These are phyloP conservation scores for Tylopilus intermedius DNA, from an alignment of 768 basidiomycete genomes.

Conservation along the genomic window DNA sequence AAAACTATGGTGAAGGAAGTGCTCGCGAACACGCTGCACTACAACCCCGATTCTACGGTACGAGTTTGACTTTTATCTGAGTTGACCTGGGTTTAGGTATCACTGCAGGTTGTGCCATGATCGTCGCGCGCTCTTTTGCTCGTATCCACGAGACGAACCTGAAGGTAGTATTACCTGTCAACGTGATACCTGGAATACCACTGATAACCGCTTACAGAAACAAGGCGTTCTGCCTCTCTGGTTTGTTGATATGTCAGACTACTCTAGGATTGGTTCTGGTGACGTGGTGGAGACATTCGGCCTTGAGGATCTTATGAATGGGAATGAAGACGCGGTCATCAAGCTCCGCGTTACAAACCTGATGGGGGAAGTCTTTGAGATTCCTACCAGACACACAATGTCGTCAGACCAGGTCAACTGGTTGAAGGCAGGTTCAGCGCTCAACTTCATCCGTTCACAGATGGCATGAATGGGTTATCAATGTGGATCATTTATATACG, in stretches of 20 bases:
- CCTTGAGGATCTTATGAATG: conserved; percentile 58
- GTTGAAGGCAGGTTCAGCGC: conserved; percentile 81
- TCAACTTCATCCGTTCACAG: conserved; percentile 80
- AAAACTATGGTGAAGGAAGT: conserved; percentile 97
- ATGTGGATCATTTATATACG: background rate
- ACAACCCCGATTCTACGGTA: conserved; percentile 91
- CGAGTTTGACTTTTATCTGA: conserved; percentile 3
- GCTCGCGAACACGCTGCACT: conserved; percentile 97
- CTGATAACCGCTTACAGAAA: conserved; percentile 53
- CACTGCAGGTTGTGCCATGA: conserved; percentile 69
- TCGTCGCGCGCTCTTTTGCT: conserved; percentile 90
- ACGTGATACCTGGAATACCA: background rate
- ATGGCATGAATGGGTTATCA: conserved; percentile 25
- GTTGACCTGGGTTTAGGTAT: background rate
- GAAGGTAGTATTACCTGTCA: conserved; percentile 49
- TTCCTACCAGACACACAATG: conserved; percentile 84
- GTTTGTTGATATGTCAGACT: conserved; percentile 84
- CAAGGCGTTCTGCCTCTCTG: conserved; percentile 97
- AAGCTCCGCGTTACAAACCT: conserved; percentile 62
- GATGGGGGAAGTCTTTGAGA: conserved; percentile 57
- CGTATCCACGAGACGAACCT: conserved; percentile 98
- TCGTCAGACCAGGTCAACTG: conserved; percentile 86
- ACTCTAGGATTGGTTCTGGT: conserved; percentile 74
- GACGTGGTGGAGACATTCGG: conserved; percentile 82
- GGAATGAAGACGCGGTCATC: conserved; percentile 39